A percentile compares a stretch with the other conserved stretches of the same genome.
These are phyloP conservation scores for Delphinella strobiligena DNA, from an alignment of 2,329 filamentous ascomycete species.

Conservation along the genomic window DNA sequence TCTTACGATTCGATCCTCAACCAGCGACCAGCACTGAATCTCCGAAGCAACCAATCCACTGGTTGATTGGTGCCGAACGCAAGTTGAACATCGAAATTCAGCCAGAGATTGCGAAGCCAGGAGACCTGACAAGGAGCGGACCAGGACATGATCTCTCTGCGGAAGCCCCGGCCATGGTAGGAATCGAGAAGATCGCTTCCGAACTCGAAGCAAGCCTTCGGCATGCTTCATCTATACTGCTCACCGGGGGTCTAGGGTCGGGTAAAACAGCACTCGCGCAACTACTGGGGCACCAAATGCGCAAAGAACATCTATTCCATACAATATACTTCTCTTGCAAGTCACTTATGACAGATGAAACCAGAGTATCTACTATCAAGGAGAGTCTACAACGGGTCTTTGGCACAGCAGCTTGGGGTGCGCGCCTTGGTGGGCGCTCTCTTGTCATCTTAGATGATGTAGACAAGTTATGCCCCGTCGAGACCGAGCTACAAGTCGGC, in stretches of 20 bases:
- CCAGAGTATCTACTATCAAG: slow-evolving; percentile 77
- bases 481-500: slow-evolving; percentile 87
- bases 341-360: slow-evolving; percentile 83
- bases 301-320: slow-evolving; percentile 63
- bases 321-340: slow-evolving; percentile 78
- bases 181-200: slow-evolving; percentile 65
- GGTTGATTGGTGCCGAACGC: slow-evolving; percentile 68
- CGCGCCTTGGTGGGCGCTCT: slow-evolving; percentile 69
- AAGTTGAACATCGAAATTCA: slow-evolving; percentile 67
- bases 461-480: slow-evolving; percentile 82
- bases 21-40: slow-evolving; percentile 24
- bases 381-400: slow-evolving; percentile 77
- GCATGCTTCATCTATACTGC: slow-evolving; percentile 75
- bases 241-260: slow-evolving; percentile 80
- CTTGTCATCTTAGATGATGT: slow-evolving; percentile 86
- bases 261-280: slow-evolving; percentile 79
- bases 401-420: slow-evolving; percentile 82
- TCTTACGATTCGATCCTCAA: slow-evolving; percentile 64
- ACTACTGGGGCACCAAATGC: slow-evolving; percentile 60
- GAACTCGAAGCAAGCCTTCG: slow-evolving; percentile 65
- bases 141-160: slow-evolving; percentile 43
- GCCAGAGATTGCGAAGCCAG: slow-evolving; percentile 54
- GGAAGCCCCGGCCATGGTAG: slow-evolving; percentile 55
- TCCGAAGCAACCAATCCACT: slow-evolving; percentile 41
- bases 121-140: slow-evolving; percentile 40